Evolutionary conservation across 148 eudicot genomes (phyloP).

Genomic region (Oxyria digyna): DNA sequence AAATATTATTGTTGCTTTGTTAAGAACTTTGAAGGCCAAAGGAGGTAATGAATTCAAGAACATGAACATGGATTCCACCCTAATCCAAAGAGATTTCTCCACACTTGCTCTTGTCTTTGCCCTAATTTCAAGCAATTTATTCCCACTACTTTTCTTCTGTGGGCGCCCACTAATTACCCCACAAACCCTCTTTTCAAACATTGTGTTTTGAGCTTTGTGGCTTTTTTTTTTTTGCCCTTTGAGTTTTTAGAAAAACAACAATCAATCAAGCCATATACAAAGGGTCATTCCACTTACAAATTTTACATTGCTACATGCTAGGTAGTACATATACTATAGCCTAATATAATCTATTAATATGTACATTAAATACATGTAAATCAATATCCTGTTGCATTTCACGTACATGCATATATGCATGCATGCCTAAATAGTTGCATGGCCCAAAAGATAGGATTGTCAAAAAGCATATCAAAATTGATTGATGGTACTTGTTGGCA

Average conservation of each 20-base stretch:
- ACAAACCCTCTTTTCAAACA: neutral
- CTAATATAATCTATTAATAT: neutral
- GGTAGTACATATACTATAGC: neutral
- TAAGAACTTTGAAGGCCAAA: neutral
- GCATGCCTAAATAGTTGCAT: neutral
- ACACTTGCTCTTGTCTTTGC: conserved; percentile 20
- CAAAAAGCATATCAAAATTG: neutral
- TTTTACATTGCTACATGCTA: neutral
- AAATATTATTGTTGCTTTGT: no score
- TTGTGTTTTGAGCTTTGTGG: conserved; percentile 1
- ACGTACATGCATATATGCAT: neutral
- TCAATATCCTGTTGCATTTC: neutral
- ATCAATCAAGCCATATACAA: conserved; percentile 4
- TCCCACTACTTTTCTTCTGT: conserved; percentile 2
- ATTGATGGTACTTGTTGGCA: conserved; percentile 4
- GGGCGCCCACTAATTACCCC: neutral
- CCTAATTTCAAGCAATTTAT: conserved; percentile 12
- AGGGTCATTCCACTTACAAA: neutral
- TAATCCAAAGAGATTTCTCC: conserved; percentile 8
- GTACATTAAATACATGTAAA: neutral
- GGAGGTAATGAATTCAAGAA: neutral
- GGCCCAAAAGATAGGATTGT: conserved; percentile 2
- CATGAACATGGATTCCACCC: neutral
- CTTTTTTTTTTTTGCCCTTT: neutral
- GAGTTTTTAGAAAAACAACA: neutral